phyloP scores from a whole-genome alignment of 495 filamentous ascomycete genomes.

The Lasiosphaeria miniovina region DNA sequence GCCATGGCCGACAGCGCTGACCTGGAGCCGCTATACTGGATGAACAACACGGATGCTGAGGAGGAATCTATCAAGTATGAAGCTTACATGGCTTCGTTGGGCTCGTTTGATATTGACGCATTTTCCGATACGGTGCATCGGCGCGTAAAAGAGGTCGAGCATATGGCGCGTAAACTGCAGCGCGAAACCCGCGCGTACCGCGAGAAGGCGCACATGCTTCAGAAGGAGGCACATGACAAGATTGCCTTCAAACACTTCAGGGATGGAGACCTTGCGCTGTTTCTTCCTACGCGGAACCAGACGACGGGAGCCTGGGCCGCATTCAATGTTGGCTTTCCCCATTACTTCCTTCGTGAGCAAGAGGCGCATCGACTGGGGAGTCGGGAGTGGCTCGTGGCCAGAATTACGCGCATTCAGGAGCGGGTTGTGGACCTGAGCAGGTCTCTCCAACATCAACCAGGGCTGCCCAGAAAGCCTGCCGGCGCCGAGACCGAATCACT shows the following conservation, averaged over 20 bases:
- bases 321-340: slow-evolving; percentile 94
- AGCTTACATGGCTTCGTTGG: slow-evolving; percentile 64
- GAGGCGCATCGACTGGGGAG: slow-evolving; percentile 77
- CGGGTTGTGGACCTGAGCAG: slow-evolving; percentile 90
- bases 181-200: slow-evolving; percentile 83
- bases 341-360: slow-evolving; percentile 94
- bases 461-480: slow-evolving; percentile 9
- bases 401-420: slow-evolving; percentile 89
- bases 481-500: slow-evolving; percentile 37
- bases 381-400: slow-evolving; percentile 90
- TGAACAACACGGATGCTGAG: slow-evolving; percentile 61
- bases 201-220: slow-evolving; percentile 78
- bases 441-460: slow-evolving; percentile 40
- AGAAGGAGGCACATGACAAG: slow-evolving; percentile 89
- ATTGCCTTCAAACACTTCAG: slow-evolving; percentile 97
- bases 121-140: slow-evolving; percentile 81
- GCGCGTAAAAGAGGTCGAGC: slow-evolving; percentile 84
- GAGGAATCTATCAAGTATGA: slow-evolving; percentile 68
- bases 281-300: slow-evolving; percentile 91
- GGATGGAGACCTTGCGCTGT: slow-evolving; percentile 91
- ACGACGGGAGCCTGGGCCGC: slow-evolving; percentile 94
- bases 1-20: slow-evolving; percentile 49
- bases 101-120: slow-evolving; percentile 74
- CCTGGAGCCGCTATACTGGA: slow-evolving; percentile 71
- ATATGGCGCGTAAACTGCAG: slow-evolving; percentile 84